Percentiles rank a stretch among this genome's conserved stretches.
Evolutionary conservation across 805 yeast genomes (phyloP).

Genomic region (Hagleromyces aurorensis): DNA sequence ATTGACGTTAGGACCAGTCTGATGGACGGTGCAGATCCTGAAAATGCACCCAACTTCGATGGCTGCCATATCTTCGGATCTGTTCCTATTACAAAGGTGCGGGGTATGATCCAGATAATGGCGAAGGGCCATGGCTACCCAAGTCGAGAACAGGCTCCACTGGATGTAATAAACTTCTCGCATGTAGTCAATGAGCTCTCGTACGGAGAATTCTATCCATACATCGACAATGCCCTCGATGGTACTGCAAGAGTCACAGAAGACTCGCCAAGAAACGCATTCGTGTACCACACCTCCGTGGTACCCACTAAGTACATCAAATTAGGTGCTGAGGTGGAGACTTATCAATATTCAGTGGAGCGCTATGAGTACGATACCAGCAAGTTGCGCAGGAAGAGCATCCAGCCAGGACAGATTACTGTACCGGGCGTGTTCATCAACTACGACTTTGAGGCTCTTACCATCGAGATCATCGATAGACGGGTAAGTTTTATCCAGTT

Average conservation of each 20-base stretch:
- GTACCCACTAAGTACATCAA: slow-evolving; percentile 76
- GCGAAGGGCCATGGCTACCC: slow-evolving; percentile 63
- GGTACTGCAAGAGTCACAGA: slow-evolving; percentile 51
- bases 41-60: slow-evolving; percentile 17
- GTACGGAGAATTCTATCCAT: slow-evolving; percentile 85
- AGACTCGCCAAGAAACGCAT: slow-evolving; percentile 40
- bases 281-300: slow-evolving; percentile 62
- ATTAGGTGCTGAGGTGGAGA: slow-evolving; percentile 64
- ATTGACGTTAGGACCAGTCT: slow-evolving; percentile 33
- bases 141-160: slow-evolving; percentile 36
- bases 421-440: slow-evolving; percentile 76
- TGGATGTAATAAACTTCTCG: slow-evolving; percentile 61
- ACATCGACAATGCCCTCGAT: slow-evolving; percentile 82
- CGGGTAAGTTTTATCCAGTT: slow-evolving; percentile 75
- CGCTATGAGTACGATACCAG: slow-evolving; percentile 22
- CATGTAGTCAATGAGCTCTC: slow-evolving; percentile 84
- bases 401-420: slow-evolving; percentile 11
- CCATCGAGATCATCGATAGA: slow-evolving; percentile 57
- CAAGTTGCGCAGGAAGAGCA: slow-evolving; percentile 8
- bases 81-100: slow-evolving; percentile 76
- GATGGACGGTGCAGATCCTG: slow-evolving; percentile 25
- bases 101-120: slow-evolving; percentile 79
- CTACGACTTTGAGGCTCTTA: slow-evolving; percentile 85
- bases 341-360: slow-evolving; percentile 77
- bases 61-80: slow-evolving; percentile 85